These are phyloP conservation scores for Hibiscus syriacus DNA, from an alignment of 345 rosid species.

Conservation along the genomic window DNA sequence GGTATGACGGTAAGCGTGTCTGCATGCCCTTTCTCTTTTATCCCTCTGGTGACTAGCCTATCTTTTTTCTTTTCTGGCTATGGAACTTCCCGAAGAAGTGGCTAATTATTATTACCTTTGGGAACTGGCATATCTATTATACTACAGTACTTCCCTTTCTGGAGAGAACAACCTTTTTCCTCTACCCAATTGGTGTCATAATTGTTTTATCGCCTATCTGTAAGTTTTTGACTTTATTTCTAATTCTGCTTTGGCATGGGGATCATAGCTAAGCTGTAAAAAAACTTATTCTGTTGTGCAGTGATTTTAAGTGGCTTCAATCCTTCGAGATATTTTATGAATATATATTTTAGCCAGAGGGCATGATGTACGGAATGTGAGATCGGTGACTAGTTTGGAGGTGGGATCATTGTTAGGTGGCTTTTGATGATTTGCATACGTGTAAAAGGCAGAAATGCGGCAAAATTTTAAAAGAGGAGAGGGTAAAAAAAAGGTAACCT, in stretches of 20 bases:
- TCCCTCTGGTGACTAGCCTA: neutral
- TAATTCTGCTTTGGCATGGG: neutral
- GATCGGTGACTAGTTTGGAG: constrained; percentile 13
- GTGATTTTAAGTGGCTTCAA: constrained; percentile 93
- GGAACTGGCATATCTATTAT: constrained; percentile 3
- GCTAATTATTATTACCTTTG: neutral
- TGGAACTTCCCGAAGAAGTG: neutral
- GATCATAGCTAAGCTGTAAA: neutral
- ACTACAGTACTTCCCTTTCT: constrained; percentile 86
- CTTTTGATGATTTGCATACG: constrained; percentile 9
- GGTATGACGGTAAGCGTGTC: constrained; percentile 77
- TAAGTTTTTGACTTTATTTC: constrained; percentile 37
- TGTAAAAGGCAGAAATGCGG: neutral
- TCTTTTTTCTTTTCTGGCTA: neutral
- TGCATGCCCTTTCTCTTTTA: neutral
- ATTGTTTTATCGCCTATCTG: constrained; percentile 79
- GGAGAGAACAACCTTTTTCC: constrained; percentile 94
- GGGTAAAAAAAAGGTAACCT: constrained; percentile 1
- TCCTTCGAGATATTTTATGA: constrained; percentile 96
- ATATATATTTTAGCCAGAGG: constrained; percentile 75
- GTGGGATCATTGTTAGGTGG: constrained; percentile 10
- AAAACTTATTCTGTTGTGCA: constrained; percentile 28
- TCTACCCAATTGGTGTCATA: constrained; percentile 79
- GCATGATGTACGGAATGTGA: constrained; percentile 28
- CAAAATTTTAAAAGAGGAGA: neutral